Percentiles rank a stretch among this genome's conserved stretches.
Evolutionary conservation across 345 rosid species (phyloP).

Genomic region (Brassica incana): DNA sequence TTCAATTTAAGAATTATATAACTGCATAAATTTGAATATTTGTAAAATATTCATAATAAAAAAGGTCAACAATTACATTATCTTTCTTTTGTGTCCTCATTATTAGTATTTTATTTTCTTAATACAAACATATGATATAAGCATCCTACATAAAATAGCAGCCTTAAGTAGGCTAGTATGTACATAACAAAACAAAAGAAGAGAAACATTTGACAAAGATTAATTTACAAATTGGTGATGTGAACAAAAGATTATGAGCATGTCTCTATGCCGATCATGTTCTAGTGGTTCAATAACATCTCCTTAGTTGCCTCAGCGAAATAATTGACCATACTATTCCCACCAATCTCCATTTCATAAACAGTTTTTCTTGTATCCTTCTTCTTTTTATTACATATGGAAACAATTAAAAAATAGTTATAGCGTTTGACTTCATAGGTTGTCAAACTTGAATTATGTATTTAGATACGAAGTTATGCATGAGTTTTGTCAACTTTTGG

Average conservation of each 20-base stretch:
- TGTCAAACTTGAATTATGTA: not conserved
- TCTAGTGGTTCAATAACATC: slow-evolving; percentile 25
- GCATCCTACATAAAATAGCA: not conserved
- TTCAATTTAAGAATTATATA: not conserved
- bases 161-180: not conserved
- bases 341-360: slow-evolving; percentile 27
- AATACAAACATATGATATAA: not conserved
- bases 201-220: slow-evolving; percentile 21
- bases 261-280: slow-evolving; percentile 18
- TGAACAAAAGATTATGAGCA: slow-evolving; percentile 24
- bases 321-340: slow-evolving; percentile 33
- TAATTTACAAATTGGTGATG: slow-evolving; percentile 20
- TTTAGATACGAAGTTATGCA: not conserved
- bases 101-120: not conserved
- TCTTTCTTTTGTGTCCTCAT: not conserved
- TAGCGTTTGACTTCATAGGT: not conserved
- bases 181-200: not conserved
- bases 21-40: not conserved
- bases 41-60: not conserved
- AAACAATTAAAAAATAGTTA: not conserved
- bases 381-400: slow-evolving; percentile 4
- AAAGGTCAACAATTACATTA: not conserved
- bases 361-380: slow-evolving; percentile 18
- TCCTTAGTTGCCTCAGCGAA: slow-evolving; percentile 29
- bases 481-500: not conserved